Evolutionary conservation across 257 asterid genomes (phyloP).

Genomic region (Anisodus tanguticus): DNA sequence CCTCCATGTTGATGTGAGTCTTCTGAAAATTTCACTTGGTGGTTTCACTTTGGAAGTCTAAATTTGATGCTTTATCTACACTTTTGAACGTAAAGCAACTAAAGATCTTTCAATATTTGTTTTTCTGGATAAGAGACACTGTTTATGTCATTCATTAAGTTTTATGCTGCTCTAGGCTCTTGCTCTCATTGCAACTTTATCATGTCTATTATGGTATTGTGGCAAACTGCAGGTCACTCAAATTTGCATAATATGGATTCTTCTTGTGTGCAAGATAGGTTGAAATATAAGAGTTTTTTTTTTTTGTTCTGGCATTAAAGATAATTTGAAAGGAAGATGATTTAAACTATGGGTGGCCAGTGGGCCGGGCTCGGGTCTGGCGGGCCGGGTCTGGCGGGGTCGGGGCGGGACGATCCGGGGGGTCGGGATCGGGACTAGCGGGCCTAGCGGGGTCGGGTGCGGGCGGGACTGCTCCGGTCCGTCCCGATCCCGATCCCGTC

Average conservation of each 20-base stretch:
- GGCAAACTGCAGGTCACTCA: constrained; percentile 19
- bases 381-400: too few species aligned
- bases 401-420: too few species aligned
- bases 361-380: too few species aligned
- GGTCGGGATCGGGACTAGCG: too few species aligned
- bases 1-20: constrained; percentile 99
- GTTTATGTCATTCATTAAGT: neutral
- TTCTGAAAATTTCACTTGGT: constrained; percentile 35
- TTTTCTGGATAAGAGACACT: neutral
- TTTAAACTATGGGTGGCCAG: too few species aligned
- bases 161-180: neutral
- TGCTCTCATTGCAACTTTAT: neutral
- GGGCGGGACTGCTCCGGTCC: too few species aligned
- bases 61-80: constrained; percentile 12
- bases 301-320: neutral
- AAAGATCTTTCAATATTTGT: neutral
- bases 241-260: neutral
- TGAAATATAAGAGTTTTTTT: neutral
- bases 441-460: too few species aligned
- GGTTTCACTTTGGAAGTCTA: constrained; percentile 22
- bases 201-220: neutral
- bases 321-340: constrained; percentile 7
- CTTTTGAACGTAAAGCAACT: constrained; percentile 11
- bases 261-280: neutral
- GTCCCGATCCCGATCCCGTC: too few species aligned